phyloP scores from a whole-genome alignment of 805 yeast species.

The Candida manassasensis region DNA sequence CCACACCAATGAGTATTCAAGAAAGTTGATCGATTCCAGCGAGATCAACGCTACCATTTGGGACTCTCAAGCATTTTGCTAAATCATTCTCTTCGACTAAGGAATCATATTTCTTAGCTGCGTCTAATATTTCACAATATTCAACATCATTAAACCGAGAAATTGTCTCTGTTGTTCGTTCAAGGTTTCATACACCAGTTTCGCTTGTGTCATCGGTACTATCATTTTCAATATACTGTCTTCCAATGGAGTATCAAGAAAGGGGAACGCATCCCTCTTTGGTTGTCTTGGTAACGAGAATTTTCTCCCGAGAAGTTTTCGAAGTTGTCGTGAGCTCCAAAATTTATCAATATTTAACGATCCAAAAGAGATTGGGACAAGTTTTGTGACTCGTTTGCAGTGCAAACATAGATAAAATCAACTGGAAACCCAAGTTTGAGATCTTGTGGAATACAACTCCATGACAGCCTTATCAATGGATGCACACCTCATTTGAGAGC shows the following conservation, averaged over 20 bases:
- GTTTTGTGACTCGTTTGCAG: constrained; percentile 72
- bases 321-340: constrained; percentile 73
- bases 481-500: too few relatives aligned
- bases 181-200: constrained; percentile 80
- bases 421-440: constrained; percentile 84
- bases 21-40: constrained; percentile 28
- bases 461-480: too few relatives aligned
- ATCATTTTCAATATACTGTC: constrained; percentile 56
- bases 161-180: constrained; percentile 66
- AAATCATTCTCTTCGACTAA: constrained; percentile 51
- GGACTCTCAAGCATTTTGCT: constrained; percentile 65
- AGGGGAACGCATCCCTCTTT: constrained; percentile 57
- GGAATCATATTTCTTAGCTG: constrained; percentile 28
- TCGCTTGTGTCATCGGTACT: constrained; percentile 70
- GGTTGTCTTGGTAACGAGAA: constrained; percentile 75
- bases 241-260: constrained; percentile 17
- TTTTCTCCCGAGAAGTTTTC: constrained; percentile 70
- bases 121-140: constrained; percentile 32
- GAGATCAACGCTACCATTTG: constrained; percentile 35
- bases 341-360: constrained; percentile 75
- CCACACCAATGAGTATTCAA: constrained; percentile 46
- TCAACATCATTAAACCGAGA: constrained; percentile 83
- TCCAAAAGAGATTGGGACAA: constrained; percentile 76
- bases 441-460: too few relatives aligned
- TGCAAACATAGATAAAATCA: constrained; percentile 76